Evolutionary conservation across 148 eudicot genomes (phyloP).

Genomic region (Amaranthus cruentus): DNA sequence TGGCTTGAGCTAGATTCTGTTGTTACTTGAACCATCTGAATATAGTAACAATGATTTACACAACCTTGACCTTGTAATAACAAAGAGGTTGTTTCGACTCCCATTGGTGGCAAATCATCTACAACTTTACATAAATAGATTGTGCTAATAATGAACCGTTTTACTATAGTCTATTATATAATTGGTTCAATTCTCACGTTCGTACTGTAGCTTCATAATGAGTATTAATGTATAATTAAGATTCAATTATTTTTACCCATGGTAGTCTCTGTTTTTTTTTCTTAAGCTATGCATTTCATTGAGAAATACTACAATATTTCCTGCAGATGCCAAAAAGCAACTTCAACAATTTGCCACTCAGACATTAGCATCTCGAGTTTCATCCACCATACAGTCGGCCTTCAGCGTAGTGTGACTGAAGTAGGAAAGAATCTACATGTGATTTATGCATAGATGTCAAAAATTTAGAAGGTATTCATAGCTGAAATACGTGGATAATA

Average conservation of each 20-base stretch:
- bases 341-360: conserved; percentile 90
- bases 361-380: conserved; percentile 74
- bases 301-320: conserved; percentile 4
- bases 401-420: conserved; percentile 69
- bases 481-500: conserved; percentile 17
- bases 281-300: neutral
- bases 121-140: neutral
- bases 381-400: conserved; percentile 78
- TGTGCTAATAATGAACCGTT: no score
- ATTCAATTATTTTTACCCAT: neutral
- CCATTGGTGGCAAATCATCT: neutral
- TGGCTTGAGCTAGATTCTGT: no score
- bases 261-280: no score
- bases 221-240: neutral
- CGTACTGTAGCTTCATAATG: neutral
- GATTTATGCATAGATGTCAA: conserved; percentile 13
- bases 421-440: conserved; percentile 7
- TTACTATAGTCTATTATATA: no score
- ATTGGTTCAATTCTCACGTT: no score
- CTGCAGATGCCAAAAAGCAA: conserved; percentile 97
- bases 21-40: no score
- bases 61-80: no score
- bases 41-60: no score
- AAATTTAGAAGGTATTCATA: conserved; percentile 10
- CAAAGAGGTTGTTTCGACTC: no score